These are phyloP conservation scores for Coix lacrymajobi DNA, from an alignment of 176 grass and related monocot genomes.

Conservation along the genomic window DNA sequence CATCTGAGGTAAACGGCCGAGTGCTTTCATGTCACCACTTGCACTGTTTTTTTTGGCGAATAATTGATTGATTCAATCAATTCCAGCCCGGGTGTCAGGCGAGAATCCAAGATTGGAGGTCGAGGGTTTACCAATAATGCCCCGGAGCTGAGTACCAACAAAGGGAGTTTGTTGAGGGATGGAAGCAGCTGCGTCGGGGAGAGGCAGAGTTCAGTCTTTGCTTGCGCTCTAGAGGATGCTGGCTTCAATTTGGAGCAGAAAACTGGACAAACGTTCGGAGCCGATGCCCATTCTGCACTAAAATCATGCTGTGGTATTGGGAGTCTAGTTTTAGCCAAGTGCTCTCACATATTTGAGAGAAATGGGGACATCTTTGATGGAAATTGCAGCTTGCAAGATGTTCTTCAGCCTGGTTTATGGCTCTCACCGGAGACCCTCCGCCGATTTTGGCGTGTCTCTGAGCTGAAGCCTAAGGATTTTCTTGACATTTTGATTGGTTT, in stretches of 20 bases:
- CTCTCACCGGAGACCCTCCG: constrained; percentile 67
- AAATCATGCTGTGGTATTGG: constrained; percentile 43
- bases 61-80: background rate
- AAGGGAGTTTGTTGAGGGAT: background rate
- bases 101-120: background rate
- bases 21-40: background rate
- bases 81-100: background rate
- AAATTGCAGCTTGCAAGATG: constrained; percentile 43
- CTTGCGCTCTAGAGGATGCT: background rate
- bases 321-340: constrained; percentile 43
- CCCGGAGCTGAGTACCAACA: background rate
- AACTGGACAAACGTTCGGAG: background rate
- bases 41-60: background rate
- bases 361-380: constrained; percentile 41
- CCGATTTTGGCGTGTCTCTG: constrained; percentile 54
- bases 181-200: background rate
- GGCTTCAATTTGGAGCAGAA: background rate
- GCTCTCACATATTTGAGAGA: constrained; percentile 43
- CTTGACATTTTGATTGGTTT: constrained; percentile 64
- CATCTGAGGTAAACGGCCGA: background rate
- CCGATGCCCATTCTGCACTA: background rate
- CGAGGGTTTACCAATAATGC: background rate
- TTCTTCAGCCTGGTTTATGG: constrained; percentile 54
- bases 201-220: constrained; percentile 4
- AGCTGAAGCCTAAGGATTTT: constrained; percentile 50